Percentiles rank a stretch among this genome's conserved stretches.
Conservation (phyloP, 2,329 filamentous ascomycete species). For the Colletotrichum graminicola region DNA sequence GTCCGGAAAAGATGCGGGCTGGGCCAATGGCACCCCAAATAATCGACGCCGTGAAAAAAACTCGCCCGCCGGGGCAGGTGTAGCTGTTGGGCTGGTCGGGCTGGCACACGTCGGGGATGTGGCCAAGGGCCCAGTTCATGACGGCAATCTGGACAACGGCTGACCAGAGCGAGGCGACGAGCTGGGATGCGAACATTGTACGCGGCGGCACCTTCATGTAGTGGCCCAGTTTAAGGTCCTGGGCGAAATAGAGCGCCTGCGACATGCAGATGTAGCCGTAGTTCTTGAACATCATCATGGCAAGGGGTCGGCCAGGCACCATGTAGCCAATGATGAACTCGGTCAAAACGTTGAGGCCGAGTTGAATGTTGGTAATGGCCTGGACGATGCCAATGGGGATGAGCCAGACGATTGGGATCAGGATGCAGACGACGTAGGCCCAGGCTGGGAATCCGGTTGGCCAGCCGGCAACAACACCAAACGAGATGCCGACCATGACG, state of each 20-base stretch:
- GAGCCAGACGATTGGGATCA: constrained; percentile 69
- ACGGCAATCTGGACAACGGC: constrained; percentile 73
- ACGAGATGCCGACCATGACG: constrained; percentile 66
- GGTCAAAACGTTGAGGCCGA: constrained; percentile 78
- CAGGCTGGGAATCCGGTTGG: constrained; percentile 69
- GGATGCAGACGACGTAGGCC: constrained; percentile 68
- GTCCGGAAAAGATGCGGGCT: constrained; percentile 74
- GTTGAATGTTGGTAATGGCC: constrained; percentile 71
- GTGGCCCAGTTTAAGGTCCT: constrained; percentile 76
- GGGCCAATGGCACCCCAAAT: constrained; percentile 83
- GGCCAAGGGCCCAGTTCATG: constrained; percentile 73
- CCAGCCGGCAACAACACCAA: constrained; percentile 67
- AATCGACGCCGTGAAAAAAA: constrained; percentile 76
- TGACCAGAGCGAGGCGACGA: constrained; percentile 71
- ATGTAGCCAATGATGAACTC: constrained; percentile 81
- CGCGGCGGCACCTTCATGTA: constrained; percentile 76
- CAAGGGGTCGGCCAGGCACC: constrained; percentile 76
- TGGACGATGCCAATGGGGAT: constrained; percentile 73
- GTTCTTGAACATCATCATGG: constrained; percentile 84
- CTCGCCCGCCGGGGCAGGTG: constrained; percentile 66
- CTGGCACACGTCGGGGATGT: constrained; percentile 73
- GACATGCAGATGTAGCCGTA: constrained; percentile 78
- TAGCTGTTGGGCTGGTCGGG: constrained; percentile 67
- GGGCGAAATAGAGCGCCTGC: constrained; percentile 73
- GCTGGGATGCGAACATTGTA: constrained; percentile 71